Base-by-base conservation (phyloP, 208 protist species). In the Angomonas deanei region DNA sequence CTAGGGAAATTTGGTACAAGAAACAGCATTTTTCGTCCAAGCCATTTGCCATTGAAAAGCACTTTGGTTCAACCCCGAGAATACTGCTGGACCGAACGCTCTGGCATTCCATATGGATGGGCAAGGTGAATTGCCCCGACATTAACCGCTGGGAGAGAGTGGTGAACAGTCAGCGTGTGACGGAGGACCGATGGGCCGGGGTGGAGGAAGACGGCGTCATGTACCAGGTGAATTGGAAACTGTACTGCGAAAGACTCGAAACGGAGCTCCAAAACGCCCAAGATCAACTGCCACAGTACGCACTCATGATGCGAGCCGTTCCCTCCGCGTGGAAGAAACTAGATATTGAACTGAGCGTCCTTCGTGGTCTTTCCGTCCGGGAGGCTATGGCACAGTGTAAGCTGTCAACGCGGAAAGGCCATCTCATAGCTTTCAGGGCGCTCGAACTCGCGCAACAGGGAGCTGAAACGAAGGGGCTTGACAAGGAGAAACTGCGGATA, bases 361-460 rank as follows among this genome's bases (percentile, higher is more conserved):
- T 93, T 23, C 90, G 90, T 28, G 86, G 86, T n/a, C 71, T 96
- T 3, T 96, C 90, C 0, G 70, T 96, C 46, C 76, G 90, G 4
- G 90, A 96, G 68, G 90, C 87, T 1, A 91, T 93, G 81, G 86
- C 84, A 11, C 90, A 96, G 73, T 93, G 86, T 67, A 96, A 96
- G 72, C 70, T 96, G 5, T 91, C 82, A 0, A 72, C 82, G n/a
- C 72, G 85, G 27, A 96, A 96, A 61, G 86, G 85, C 0, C 90
- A 96, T 76, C 76, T 92, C 70, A 83, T 83, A 50, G 80, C 88
- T 39, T 96, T 91, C 58, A 72, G 90, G 1, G 82, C 85, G 0
- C 61, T 96, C 30, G 86, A 96, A 76, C 67, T 94, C 42, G 87
- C 87, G 3, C 80, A 89, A 66, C 90, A 96, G 59, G 87, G 87